Conservation (phyloP, 768 basidiomycete species). For the Hericium rajendrae region DNA sequence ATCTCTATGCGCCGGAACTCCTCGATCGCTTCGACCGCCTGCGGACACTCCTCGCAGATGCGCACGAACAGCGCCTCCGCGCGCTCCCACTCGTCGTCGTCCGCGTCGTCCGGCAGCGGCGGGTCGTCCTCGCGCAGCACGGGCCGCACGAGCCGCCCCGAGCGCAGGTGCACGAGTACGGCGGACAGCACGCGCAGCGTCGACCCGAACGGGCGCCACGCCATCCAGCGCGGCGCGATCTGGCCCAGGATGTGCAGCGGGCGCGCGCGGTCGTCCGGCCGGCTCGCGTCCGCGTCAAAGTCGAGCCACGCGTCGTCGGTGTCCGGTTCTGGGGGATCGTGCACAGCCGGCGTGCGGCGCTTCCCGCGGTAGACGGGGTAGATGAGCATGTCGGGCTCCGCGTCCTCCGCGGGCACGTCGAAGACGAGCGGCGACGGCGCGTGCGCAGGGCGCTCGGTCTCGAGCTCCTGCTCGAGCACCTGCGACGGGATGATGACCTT, state of each 20-base stretch:
- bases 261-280: conserved; percentile 40
- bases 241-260: conserved; percentile 52
- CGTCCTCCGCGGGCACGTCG: conserved; percentile 9
- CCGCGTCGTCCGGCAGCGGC: neutral
- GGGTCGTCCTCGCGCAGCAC: conserved; percentile 21
- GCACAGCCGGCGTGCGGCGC: conserved; percentile 1
- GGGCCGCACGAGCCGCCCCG: conserved; percentile 41
- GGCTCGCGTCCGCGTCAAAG: neutral
- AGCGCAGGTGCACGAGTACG: conserved; percentile 37
- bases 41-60: conserved; percentile 44
- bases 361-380: neutral
- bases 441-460: conserved; percentile 10
- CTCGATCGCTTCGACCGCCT: conserved; percentile 24
- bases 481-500: conserved; percentile 60
- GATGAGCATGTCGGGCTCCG: conserved; percentile 1
- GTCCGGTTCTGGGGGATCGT: neutral
- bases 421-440: conserved; percentile 20
- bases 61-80: conserved; percentile 28
- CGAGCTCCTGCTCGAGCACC: conserved; percentile 15
- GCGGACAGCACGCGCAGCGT: conserved; percentile 38
- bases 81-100: neutral
- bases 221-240: conserved; percentile 52
- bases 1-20: conserved; percentile 11
- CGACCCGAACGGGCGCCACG: conserved; percentile 53
- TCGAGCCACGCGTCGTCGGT: neutral